Conservation (phyloP, 2,329 filamentous ascomycete genomes). For the Ophiognomonia clavigignenti-juglandacearum region DNA sequence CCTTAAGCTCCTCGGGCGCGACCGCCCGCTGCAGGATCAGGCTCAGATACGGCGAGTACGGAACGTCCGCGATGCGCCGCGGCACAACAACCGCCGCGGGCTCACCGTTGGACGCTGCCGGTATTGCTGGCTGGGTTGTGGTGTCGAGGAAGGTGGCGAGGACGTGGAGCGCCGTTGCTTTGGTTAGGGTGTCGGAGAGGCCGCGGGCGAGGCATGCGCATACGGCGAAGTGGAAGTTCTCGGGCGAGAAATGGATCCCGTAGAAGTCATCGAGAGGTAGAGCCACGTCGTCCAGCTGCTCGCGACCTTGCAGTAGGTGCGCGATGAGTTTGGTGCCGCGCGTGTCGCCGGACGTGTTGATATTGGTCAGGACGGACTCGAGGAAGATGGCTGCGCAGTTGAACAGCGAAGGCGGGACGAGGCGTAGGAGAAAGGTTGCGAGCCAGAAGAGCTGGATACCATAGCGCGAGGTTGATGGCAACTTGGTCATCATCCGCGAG, state of each 20-base stretch:
- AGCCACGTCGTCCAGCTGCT: constrained; percentile 57
- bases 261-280: constrained; percentile 59
- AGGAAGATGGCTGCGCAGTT: constrained; percentile 62
- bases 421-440: constrained; percentile 59
- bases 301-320: constrained; percentile 56
- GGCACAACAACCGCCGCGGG: too few relatives aligned
- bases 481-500: constrained; percentile 67
- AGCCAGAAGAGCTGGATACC: constrained; percentile 67
- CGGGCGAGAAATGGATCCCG: constrained; percentile 58
- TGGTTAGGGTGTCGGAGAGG: constrained; percentile 58
- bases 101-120: too few relatives aligned
- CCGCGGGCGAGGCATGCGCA: constrained; percentile 61
- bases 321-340: constrained; percentile 54
- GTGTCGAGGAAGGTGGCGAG: constrained; percentile 58
- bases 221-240: constrained; percentile 64
- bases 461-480: constrained; percentile 62
- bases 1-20: constrained; percentile 54
- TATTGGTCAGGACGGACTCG: constrained; percentile 60
- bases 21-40: constrained; percentile 54
- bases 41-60: constrained; percentile 53
- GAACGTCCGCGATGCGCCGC: constrained; percentile 25
- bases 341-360: constrained; percentile 56
- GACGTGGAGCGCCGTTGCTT: constrained; percentile 53
- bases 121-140: constrained; percentile 34
- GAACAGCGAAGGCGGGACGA: constrained; percentile 59